A percentile compares a stretch with the other conserved stretches of the same genome.
Conservation (phyloP, 768 basidiomycete species). For the Amanita muscaria region DNA sequence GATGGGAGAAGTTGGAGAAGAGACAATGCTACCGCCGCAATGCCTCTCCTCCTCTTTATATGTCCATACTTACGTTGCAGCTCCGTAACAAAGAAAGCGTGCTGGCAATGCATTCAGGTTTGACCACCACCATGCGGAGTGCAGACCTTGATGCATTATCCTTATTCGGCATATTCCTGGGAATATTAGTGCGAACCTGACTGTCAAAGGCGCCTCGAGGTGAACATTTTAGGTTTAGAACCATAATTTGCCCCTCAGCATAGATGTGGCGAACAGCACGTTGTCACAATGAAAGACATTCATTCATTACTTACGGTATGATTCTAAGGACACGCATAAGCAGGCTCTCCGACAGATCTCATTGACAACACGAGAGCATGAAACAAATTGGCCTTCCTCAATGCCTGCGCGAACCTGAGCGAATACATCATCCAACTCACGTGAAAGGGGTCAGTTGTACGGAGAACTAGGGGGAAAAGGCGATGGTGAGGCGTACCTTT, state of each 20-base stretch:
- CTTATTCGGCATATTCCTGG: conserved; percentile 2
- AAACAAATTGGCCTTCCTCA: neutral
- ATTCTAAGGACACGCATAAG: neutral
- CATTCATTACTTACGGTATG: neutral
- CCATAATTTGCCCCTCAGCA: neutral
- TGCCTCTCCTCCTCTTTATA: conserved; percentile 11
- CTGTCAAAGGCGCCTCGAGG: conserved; percentile 1
- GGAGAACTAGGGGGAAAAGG: neutral
- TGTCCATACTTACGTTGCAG: neutral
- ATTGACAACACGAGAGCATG: neutral
- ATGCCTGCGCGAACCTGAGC: neutral
- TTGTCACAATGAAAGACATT: neutral
- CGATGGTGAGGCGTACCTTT: conserved; percentile 1
- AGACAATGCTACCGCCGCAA: conserved; percentile 13
- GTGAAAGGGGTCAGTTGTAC: neutral
- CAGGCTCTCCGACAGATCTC: neutral
- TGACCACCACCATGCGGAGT: conserved; percentile 5
- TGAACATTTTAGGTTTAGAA: conserved; percentile 5
- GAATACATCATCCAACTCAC: neutral
- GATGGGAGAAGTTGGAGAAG: conserved; percentile 14
- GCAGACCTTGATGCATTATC: conserved; percentile 7
- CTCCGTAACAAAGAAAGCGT: conserved; percentile 8
- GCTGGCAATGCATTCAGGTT: conserved; percentile 7
- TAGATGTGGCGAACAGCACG: neutral
- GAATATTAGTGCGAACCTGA: conserved; percentile 3